Percentiles rank a stretch among this genome's conserved stretches.
Conservation (phyloP, 169 alveolate species). For the Amoebophrya sp. region DNA sequence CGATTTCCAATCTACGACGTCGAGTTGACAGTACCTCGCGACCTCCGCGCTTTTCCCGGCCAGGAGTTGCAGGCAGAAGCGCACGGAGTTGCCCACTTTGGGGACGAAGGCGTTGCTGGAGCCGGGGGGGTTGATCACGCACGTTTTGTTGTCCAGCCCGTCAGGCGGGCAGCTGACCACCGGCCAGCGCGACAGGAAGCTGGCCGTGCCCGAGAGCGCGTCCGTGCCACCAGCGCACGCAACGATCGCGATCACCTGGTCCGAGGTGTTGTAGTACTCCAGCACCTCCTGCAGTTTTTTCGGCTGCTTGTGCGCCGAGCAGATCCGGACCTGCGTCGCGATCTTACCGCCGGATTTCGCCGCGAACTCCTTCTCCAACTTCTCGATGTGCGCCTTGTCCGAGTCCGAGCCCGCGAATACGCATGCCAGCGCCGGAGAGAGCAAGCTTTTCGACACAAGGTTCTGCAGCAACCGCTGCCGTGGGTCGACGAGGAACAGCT, state of each 20-base stretch:
- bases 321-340: constrained; percentile 15
- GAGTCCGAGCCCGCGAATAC: constrained; percentile 12
- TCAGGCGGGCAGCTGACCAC: constrained; percentile 31
- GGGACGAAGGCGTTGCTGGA: constrained; percentile 13
- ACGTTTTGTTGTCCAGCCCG: constrained; percentile 14
- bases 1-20: too few species aligned
- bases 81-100: not conserved
- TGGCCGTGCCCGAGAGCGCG: constrained; percentile 23
- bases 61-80: not conserved
- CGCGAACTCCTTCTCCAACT: not conserved
- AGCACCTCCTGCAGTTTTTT: not conserved
- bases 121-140: constrained; percentile 22
- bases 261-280: constrained; percentile 15
- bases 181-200: constrained; percentile 19
- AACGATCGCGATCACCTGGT: not conserved
- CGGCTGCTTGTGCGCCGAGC: constrained; percentile 31
- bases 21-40: not conserved
- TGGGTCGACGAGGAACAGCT: too few species aligned
- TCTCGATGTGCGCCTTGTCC: constrained; percentile 20
- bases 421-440: not conserved
- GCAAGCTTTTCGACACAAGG: not conserved
- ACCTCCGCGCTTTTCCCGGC: not conserved
- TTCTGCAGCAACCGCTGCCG: not conserved
- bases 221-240: constrained; percentile 30
- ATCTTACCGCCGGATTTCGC: not conserved